Evolutionary conservation across 495 filamentous ascomycete species (phyloP).

Genomic region (Neurospora intermedia): DNA sequence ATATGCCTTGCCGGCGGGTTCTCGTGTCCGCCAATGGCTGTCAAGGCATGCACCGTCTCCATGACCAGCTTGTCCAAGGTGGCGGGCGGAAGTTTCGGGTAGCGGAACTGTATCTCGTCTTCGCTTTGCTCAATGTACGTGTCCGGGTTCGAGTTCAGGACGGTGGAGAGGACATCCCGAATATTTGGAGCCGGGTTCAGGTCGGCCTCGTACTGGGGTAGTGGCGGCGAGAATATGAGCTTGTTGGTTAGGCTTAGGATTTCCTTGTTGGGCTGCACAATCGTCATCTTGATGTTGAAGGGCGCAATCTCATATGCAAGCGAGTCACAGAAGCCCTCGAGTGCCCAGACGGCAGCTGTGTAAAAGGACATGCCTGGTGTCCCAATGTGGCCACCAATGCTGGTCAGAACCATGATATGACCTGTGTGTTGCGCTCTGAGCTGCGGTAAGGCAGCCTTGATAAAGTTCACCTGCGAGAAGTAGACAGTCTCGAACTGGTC

Average conservation of each 20-base stretch:
- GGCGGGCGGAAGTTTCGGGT: slow-evolving; percentile 54
- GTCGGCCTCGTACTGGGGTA: slow-evolving; percentile 60
- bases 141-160: slow-evolving; percentile 48
- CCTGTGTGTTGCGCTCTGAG: slow-evolving; percentile 70
- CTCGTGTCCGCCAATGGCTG: slow-evolving; percentile 85
- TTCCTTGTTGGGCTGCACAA: slow-evolving; percentile 81
- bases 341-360: slow-evolving; percentile 84
- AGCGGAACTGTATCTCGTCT: slow-evolving; percentile 55
- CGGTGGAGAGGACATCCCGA: slow-evolving; percentile 66
- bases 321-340: slow-evolving; percentile 97
- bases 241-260: slow-evolving; percentile 75
- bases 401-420: slow-evolving; percentile 83
- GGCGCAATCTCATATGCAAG: slow-evolving; percentile 94
- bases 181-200: slow-evolving; percentile 70
- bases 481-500: slow-evolving; percentile 92
- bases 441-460: slow-evolving; percentile 75
- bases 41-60: slow-evolving; percentile 87
- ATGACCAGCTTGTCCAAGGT: slow-evolving; percentile 60
- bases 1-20: slow-evolving; percentile 93
- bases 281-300: slow-evolving; percentile 92
- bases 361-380: slow-evolving; percentile 87
- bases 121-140: slow-evolving; percentile 35
- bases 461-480: slow-evolving; percentile 90
- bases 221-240: slow-evolving; percentile 67
- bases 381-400: slow-evolving; percentile 84